Conservation (phyloP, 1,284 basidiomycete genomes). For the Neolentinus lepideus region DNA sequence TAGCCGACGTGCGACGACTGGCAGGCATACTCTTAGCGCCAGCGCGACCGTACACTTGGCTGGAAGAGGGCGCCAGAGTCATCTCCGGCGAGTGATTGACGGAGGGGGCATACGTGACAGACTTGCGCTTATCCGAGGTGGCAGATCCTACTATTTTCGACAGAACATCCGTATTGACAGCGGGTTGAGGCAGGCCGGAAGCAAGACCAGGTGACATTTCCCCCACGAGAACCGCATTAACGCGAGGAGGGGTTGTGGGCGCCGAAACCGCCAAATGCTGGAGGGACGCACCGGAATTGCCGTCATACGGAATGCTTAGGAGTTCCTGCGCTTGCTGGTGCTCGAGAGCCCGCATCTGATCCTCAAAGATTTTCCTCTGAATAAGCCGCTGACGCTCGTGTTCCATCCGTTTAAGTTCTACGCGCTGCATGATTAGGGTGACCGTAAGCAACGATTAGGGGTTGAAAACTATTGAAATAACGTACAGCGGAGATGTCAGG, state of each 20-base stretch:
- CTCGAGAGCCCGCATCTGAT: conserved; percentile 89
- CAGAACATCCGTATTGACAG: conserved; percentile 53
- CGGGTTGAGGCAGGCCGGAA: conserved; percentile 34
- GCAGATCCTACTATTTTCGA: conserved; percentile 60
- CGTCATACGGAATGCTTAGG: conserved; percentile 63
- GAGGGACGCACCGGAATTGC: conserved; percentile 27
- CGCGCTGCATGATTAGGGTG: conserved; percentile 44
- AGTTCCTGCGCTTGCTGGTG: conserved; percentile 86
- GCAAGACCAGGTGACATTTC: conserved; percentile 36
- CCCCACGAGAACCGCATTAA: conserved; percentile 49
- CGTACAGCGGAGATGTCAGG: conserved; percentile 74
- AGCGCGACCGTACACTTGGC: conserved; percentile 49
- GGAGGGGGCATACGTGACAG: conserved; percentile 75
- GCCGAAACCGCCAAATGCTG: conserved; percentile 75
- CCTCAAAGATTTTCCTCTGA: conserved; percentile 87
- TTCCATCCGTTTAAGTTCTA: conserved; percentile 86
- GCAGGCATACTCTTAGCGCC: conserved; percentile 87
- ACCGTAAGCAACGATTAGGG: conserved; percentile 2
- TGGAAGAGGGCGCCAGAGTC: conserved; percentile 24
- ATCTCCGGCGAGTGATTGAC: conserved; percentile 67
- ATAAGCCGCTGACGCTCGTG: conserved; percentile 82
- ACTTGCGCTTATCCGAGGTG: conserved; percentile 71
- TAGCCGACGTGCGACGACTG: conserved; percentile 75
- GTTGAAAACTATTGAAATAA: conserved; percentile 14
- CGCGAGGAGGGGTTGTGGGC: conserved; percentile 75